Evolutionary conservation across 768 basidiomycete genomes (phyloP).

Genomic region (Boletus sp.): DNA sequence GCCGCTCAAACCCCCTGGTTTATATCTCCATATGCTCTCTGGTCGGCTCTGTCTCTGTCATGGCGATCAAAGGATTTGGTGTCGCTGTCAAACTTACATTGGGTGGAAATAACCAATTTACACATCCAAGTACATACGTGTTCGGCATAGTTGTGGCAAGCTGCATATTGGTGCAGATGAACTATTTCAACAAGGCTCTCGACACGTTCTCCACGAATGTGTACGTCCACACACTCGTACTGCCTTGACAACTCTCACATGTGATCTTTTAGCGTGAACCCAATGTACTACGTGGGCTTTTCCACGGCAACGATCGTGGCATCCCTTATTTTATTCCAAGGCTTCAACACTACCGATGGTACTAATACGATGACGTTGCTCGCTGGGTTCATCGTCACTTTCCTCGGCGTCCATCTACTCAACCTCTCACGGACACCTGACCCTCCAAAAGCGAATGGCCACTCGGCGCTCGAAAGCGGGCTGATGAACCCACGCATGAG

Average conservation of each 20-base stretch:
- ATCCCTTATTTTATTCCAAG: slow-evolving; percentile 95
- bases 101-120: slow-evolving; percentile 91
- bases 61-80: slow-evolving; percentile 99
- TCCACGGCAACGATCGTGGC: slow-evolving; percentile 91
- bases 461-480: slow-evolving; percentile 60
- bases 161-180: slow-evolving; percentile 92
- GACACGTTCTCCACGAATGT: slow-evolving; percentile 97
- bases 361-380: slow-evolving; percentile 85
- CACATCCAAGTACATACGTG: slow-evolving; percentile 93
- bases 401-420: slow-evolving; percentile 95
- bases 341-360: slow-evolving; percentile 86
- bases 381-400: slow-evolving; percentile 88
- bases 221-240: slow-evolving; percentile 47
- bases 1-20: slow-evolving; percentile 83
- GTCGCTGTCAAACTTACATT: slow-evolving; percentile 94
- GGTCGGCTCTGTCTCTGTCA: slow-evolving; percentile 95
- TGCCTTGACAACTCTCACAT: background rate
- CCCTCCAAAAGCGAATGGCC: slow-evolving; percentile 41
- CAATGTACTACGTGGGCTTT: slow-evolving; percentile 97
- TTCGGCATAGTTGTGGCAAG: slow-evolving; percentile 79
- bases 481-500: slow-evolving; percentile 78
- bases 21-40: slow-evolving; percentile 97
- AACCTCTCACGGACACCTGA: slow-evolving; percentile 71
- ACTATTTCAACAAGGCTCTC: slow-evolving; percentile 97
- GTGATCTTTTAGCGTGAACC: slow-evolving; percentile 71